Evolutionary conservation across 306 rosid genomes (phyloP), one percentile per base, ranked within the genome.

Genomic region (Begonia fuchsioides): DNA sequence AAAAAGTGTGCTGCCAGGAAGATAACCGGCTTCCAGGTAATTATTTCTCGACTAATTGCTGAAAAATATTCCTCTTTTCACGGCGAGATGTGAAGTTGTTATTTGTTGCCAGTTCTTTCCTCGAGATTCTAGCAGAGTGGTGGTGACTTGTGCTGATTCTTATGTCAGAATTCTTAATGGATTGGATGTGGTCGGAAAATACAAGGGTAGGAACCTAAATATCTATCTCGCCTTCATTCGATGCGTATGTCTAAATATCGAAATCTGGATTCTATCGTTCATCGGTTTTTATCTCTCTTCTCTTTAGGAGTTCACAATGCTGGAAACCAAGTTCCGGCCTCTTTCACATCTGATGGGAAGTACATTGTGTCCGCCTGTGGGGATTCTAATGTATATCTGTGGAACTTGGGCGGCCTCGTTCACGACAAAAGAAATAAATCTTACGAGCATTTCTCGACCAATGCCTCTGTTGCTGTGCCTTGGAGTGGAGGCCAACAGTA

Each of bases 1-100:
- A 90, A 77, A 82, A 92, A 82, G 69, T 59, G 81, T 47, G 57
- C 79, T 3, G 76, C 79, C 69, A 79, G 76, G 76, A 83, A 74
- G 79, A 85, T 92, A 47, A 69, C 81, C 18, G 86, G 94, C 69
- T 85, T 92, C 60, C 85, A 85, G 94, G 98, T 90, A 64, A 64
- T 39, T 41, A 6, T 26, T 26, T 4, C 8, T 26, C 35, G 8
- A 26, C 35, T 26, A 6, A 26, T 1, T 8, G 35, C 35, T 8
- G 5, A 26, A 26, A 26, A 26, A 26, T n/a, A 19, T 4, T 26
- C 35, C 35, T 6, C 1, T 41, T 41, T 10, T 41, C 6, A 10
- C 45, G 14, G 0, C 4, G 0, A 10, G 12, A 41, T 41, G 6
- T 41, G 14, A 41, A 10, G 5, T 7, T 11, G 10, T 10, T 41